phyloP scores from a whole-genome alignment of 768 basidiomycete species.

The Leccinum longicurvipes region DNA sequence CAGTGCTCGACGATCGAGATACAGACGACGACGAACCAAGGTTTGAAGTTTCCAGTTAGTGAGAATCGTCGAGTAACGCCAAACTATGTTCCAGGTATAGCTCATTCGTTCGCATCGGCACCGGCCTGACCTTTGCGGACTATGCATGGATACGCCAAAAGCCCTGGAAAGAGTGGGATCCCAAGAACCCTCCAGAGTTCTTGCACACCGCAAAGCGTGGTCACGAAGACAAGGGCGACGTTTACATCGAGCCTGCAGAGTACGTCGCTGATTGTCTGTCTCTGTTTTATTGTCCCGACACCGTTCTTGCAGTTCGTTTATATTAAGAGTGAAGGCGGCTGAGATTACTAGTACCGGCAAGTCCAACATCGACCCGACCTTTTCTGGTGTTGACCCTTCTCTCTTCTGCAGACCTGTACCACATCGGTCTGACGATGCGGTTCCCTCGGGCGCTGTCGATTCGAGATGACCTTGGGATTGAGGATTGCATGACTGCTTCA shows the following conservation, averaged over 20 bases:
- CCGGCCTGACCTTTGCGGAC: slow-evolving; percentile 82
- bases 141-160: slow-evolving; percentile 81
- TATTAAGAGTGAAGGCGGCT: slow-evolving; percentile 89
- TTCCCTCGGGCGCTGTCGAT: slow-evolving; percentile 86
- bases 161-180: slow-evolving; percentile 81
- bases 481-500: slow-evolving; percentile 70
- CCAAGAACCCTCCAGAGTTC: slow-evolving; percentile 70
- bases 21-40: slow-evolving; percentile 53
- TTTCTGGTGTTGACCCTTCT: not conserved
- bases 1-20: slow-evolving; percentile 74
- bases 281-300: not conserved
- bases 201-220: slow-evolving; percentile 55
- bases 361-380: slow-evolving; percentile 4
- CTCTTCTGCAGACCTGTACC: slow-evolving; percentile 63
- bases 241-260: slow-evolving; percentile 90
- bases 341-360: slow-evolving; percentile 78
- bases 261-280: slow-evolving; percentile 31
- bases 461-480: slow-evolving; percentile 70
- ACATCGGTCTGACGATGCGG: slow-evolving; percentile 85
- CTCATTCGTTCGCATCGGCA: slow-evolving; percentile 86
- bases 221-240: slow-evolving; percentile 82
- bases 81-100: slow-evolving; percentile 55
- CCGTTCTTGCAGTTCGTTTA: slow-evolving; percentile 69
- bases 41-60: slow-evolving; percentile 35
- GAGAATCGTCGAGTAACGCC: not conserved